Conservation (phyloP, 2,329 filamentous ascomycete genomes). For the Sporothrix variecibatus region DNA sequence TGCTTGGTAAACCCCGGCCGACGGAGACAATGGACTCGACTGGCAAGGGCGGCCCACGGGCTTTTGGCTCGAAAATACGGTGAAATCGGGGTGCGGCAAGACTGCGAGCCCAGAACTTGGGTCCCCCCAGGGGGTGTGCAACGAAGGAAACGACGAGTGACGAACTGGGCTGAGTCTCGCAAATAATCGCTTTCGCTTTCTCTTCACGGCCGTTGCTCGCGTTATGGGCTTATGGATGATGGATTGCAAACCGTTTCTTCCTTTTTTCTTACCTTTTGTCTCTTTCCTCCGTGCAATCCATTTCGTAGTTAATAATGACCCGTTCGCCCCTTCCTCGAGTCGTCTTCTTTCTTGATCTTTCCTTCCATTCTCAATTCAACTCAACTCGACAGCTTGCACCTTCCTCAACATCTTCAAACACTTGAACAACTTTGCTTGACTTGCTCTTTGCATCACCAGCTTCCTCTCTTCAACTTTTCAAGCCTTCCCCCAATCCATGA, state of each 20-base stretch:
- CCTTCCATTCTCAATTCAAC: slow-evolving; percentile 11
- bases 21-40: slow-evolving; percentile 18
- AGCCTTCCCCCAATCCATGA: neutral
- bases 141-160: slow-evolving; percentile 18
- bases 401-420: neutral
- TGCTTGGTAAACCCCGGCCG: slow-evolving; percentile 28
- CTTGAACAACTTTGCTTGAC: neutral
- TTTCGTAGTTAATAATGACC: slow-evolving; percentile 22
- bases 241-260: slow-evolving; percentile 6
- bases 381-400: slow-evolving; percentile 1
- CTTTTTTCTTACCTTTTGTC: neutral
- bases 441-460: neutral
- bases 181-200: slow-evolving; percentile 16
- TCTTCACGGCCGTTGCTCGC: slow-evolving; percentile 6
- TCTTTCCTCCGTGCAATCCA: slow-evolving; percentile 2
- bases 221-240: slow-evolving; percentile 15
- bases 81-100: slow-evolving; percentile 24
- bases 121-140: neutral
- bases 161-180: slow-evolving; percentile 13
- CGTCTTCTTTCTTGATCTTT: neutral
- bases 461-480: neutral
- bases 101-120: slow-evolving; percentile 14
- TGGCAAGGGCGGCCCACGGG: neutral
- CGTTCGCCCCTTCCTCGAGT: slow-evolving; percentile 11
- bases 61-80: slow-evolving; percentile 28